Evolutionary conservation across 106 monocot genomes (phyloP), one percentile per base, ranked within the genome.

Genomic region (Dioscorea zingiberensis): DNA sequence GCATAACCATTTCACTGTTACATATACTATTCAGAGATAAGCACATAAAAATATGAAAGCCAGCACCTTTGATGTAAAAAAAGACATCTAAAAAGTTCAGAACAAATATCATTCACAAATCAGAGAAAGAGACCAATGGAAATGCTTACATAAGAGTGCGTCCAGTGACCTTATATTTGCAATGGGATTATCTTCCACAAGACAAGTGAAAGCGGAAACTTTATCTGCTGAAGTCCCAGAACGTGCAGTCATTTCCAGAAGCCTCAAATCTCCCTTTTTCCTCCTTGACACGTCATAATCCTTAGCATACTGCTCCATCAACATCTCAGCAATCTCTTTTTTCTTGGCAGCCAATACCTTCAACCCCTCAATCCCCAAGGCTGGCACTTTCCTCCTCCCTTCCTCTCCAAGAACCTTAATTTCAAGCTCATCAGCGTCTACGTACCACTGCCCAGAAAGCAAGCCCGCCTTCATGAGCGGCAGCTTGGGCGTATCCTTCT

Each of bases 101-200:
- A 38, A 38, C 38, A 38, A 38, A 38, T 38, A 38, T 38, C 38
- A 38, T 38, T 38, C 38, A 38, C 38, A 38, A 38, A 38, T 38
- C 38, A 38, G 38, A 38, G 3, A n/a, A n/a, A 38, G 38, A 30
- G 4, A 8, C 4, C 38, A 45, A 66, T 21, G n/a, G 24, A 44
- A 29, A 47, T 56, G 79, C 90, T 84, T 57, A 91, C 94, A 73
- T 18, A 95, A 58, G 10, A 95, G 75, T 0, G 80, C 81, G 62
- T 95, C 94, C 0, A 95, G 75, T 1, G 94, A 70, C 69, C 87
- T 76, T 46, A 85, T 45, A 23, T 90, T 95, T 0, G 94, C 94
- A 21, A 95, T 81, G 2, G 94, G 90, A 65, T 95, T 91, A 48
- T 95, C 94, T 60, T 88, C 91, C 64, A 95, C 80, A 27, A 95